Evolutionary conservation across 2,329 filamentous ascomycete genomes (phyloP), one percentile per base, ranked within the genome.

Genomic region (Colletotrichum chlorophyti): DNA sequence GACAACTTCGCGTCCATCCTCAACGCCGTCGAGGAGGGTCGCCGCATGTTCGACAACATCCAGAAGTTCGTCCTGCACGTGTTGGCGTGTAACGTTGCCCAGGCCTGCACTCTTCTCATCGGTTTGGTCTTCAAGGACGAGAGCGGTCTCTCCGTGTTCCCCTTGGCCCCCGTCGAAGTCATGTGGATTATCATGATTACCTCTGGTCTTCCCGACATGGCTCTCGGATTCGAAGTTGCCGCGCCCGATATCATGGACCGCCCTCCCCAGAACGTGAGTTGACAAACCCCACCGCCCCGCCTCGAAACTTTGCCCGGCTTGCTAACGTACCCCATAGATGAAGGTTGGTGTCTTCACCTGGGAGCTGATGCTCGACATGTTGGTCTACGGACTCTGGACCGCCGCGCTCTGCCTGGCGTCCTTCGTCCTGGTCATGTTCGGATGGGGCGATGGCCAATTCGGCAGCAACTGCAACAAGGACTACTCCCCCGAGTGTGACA

Each of bases 111-210:
- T 0, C 77, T 91, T 5, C 80, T 91, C 5, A 84, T 91, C 29
- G 89, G 88, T 52, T 78, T 91, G 4, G 84, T 77, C 0, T 91
- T 91, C 75, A 91, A 91, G 72, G 89, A 91, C 62, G 65, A 69
- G 4, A 77, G 76, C 12, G 77, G 80, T 2, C 73, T 89, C 21
- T 91, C 88, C 0, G 87, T 91, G 5, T 91, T 91, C 67, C 88
- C 88, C 0, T 79, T 91, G 12, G 79, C 87, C 0, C 89, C 89
- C 0, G 86, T 91, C n/a, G 84, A 91, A 64, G 90, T 91, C 62
- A 78, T 91, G 37, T 91, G 88, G 89, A 87, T 92, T 61, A 91
- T 91, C 66, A 91, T 91, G 88, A 82, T 91, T 53, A 91, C 89
- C 1, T 90, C 87, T 27, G 86, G 85, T 45, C 80, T 91, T 66